Evolutionary conservation across 2,329 filamentous ascomycete species (phyloP).

Genomic region (Beauveria sp.): DNA sequence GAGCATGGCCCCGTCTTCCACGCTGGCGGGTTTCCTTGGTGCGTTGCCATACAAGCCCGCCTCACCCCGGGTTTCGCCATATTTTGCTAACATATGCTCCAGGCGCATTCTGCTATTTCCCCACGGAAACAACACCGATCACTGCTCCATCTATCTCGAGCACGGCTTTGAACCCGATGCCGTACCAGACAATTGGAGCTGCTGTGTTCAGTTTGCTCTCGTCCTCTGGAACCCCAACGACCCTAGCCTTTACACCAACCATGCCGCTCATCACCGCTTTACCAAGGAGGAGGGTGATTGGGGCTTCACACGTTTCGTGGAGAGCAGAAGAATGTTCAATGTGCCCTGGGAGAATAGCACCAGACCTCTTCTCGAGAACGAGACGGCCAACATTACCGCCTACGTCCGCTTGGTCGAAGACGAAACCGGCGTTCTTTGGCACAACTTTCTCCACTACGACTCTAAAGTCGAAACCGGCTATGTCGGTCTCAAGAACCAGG

Average conservation of each 20-base stretch:
- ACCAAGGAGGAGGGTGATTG: conserved; percentile 95
- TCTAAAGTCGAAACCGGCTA: conserved; percentile 99
- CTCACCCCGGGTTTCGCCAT: not conserved
- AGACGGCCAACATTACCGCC: conserved; percentile 71
- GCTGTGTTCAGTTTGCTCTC: conserved; percentile 89
- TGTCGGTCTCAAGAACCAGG: conserved; percentile 93
- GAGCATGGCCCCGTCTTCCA: conserved; percentile 85
- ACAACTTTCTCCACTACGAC: conserved; percentile 90
- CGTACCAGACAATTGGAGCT: conserved; percentile 88
- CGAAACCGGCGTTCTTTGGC: conserved; percentile 82
- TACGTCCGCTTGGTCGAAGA: conserved; percentile 78
- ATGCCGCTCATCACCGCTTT: conserved; percentile 88
- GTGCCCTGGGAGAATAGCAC: conserved; percentile 62
- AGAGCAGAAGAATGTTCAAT: conserved; percentile 78
- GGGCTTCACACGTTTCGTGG: conserved; percentile 96
- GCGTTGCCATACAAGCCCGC: conserved; percentile 23
- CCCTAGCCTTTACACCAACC: conserved; percentile 74
- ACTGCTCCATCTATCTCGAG: conserved; percentile 91
- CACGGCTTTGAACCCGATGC: conserved; percentile 74
- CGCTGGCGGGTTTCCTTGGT: conserved; percentile 84
- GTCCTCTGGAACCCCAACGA: conserved; percentile 93
- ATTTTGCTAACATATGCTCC: conserved; percentile 16
- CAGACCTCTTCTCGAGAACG: conserved; percentile 69
- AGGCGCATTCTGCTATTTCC: conserved; percentile 95
- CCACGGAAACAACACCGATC: conserved; percentile 87